A percentile compares a stretch with the other conserved stretches of the same genome.
Evolutionary conservation across 2,329 filamentous ascomycete species (phyloP).

Genomic region (Trichoderma aggressivum): DNA sequence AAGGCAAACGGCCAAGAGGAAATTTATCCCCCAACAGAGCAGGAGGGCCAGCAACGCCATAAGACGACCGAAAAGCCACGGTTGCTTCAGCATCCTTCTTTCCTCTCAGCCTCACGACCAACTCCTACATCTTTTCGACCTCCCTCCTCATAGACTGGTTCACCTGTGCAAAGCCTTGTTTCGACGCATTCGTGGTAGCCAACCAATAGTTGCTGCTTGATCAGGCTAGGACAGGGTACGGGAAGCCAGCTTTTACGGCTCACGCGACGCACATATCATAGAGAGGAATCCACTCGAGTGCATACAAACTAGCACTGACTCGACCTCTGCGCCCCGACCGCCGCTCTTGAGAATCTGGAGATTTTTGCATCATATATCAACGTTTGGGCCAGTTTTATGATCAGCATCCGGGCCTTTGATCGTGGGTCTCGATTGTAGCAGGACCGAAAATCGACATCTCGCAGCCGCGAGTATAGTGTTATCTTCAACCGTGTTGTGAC

Average conservation of each 20-base stretch:
- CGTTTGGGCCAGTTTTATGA: background rate
- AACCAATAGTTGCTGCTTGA: constrained; percentile 6
- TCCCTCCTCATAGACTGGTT: background rate
- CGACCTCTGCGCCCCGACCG: constrained; percentile 15
- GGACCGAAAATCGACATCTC: background rate
- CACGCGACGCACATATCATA: constrained; percentile 12
- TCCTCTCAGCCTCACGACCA: background rate
- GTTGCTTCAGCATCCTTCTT: background rate
- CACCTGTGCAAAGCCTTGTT: background rate
- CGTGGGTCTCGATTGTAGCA: background rate
- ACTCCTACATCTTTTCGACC: background rate
- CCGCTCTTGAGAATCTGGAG: constrained; percentile 16
- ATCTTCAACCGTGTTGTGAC: background rate
- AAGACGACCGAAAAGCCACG: constrained; percentile 4
- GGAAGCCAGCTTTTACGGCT: constrained; percentile 1
- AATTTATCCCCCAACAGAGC: background rate
- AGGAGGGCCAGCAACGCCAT: constrained; percentile 1
- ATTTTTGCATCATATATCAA: constrained; percentile 12
- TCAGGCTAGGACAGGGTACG: background rate
- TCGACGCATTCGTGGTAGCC: background rate
- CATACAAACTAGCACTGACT: constrained; percentile 14
- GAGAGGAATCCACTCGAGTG: constrained; percentile 14
- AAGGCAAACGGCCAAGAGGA: constrained; percentile 4
- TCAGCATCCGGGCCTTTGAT: background rate
- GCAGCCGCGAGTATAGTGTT: background rate